Evolutionary conservation across 2,329 filamentous ascomycete genomes (phyloP).

Genomic region (Rosellinia necatrix): DNA sequence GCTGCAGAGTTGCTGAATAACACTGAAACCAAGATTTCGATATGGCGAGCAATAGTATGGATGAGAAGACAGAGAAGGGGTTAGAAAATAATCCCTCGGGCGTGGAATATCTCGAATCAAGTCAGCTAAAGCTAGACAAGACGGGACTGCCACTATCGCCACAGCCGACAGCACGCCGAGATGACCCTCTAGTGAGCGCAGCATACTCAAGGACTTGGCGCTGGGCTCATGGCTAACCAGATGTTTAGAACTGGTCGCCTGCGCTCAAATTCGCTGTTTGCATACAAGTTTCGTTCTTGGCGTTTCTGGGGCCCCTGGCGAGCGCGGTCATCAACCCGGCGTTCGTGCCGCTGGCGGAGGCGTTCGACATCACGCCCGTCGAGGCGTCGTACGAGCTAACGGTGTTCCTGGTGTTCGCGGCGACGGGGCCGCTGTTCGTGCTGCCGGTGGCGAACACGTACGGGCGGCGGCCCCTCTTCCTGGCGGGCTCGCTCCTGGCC

Average conservation of each 20-base stretch:
- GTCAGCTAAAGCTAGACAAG: conserved; percentile 3
- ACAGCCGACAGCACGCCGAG: conserved; percentile 4
- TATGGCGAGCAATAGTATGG: not conserved
- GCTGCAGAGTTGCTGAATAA: not conserved
- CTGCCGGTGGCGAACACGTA: not conserved
- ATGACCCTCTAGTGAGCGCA: conserved; percentile 3
- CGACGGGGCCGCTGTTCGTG: conserved; percentile 1
- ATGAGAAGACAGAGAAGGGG: not conserved
- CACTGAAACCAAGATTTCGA: not conserved
- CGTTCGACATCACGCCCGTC: conserved; percentile 40
- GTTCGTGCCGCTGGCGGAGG: conserved; percentile 37
- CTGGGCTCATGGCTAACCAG: not conserved
- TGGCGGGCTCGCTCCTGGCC: conserved; percentile 39
- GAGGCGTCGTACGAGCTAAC: conserved; percentile 42
- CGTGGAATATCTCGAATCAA: not conserved
- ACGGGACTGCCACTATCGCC: conserved; percentile 4
- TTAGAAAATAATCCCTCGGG: not conserved
- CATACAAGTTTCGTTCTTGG: conserved; percentile 40
- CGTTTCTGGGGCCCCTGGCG: conserved; percentile 39
- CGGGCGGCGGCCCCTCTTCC: conserved; percentile 42
- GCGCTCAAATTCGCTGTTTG: conserved; percentile 9
- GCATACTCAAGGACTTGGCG: not conserved
- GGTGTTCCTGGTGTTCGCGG: conserved; percentile 39
- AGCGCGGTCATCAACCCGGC: conserved; percentile 41
- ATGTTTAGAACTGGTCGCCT: conserved; percentile 10